Evolutionary conservation across 2,329 filamentous ascomycete species (phyloP).

Genomic region (Lecanicillium sp.): DNA sequence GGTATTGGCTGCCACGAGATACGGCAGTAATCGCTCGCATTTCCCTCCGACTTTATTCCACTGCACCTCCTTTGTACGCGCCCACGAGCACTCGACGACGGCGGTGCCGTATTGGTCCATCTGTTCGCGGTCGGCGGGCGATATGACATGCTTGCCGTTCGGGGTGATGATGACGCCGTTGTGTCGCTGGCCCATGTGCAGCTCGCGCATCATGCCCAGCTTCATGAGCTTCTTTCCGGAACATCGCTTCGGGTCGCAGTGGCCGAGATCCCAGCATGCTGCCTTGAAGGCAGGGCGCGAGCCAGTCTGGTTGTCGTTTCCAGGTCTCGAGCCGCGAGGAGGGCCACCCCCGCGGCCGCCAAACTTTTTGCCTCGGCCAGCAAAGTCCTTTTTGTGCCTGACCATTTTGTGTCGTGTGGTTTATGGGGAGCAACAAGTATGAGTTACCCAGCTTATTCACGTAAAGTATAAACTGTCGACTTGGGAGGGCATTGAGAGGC

Average conservation of each 20-base stretch:
- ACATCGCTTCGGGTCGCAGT: constrained; percentile 95
- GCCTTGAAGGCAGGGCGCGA: constrained; percentile 65
- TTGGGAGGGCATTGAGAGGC: no score
- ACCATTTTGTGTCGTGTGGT: constrained; percentile 55
- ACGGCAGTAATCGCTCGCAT: constrained; percentile 83
- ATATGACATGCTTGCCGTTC: constrained; percentile 80
- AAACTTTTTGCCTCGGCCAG: constrained; percentile 66
- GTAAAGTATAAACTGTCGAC: no score
- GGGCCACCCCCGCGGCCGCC: constrained; percentile 49
- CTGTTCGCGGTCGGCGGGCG: constrained; percentile 71
- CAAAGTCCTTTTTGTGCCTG: constrained; percentile 85
- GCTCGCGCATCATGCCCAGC: constrained; percentile 84
- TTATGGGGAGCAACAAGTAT: no score
- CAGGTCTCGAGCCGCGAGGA: constrained; percentile 39
- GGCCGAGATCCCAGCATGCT: constrained; percentile 94
- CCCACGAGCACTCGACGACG: constrained; percentile 97
- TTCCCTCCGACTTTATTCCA: constrained; percentile 89
- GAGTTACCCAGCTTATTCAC: background rate
- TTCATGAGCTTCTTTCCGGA: constrained; percentile 93
- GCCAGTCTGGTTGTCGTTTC: constrained; percentile 27
- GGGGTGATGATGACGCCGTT: constrained; percentile 89
- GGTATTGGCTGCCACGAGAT: constrained; percentile 90
- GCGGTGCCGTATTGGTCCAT: constrained; percentile 87
- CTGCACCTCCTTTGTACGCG: constrained; percentile 81
- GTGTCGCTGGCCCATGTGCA: constrained; percentile 86